Conservation (phyloP, 169 alveolate species). For the Neospora caninum region DNA sequence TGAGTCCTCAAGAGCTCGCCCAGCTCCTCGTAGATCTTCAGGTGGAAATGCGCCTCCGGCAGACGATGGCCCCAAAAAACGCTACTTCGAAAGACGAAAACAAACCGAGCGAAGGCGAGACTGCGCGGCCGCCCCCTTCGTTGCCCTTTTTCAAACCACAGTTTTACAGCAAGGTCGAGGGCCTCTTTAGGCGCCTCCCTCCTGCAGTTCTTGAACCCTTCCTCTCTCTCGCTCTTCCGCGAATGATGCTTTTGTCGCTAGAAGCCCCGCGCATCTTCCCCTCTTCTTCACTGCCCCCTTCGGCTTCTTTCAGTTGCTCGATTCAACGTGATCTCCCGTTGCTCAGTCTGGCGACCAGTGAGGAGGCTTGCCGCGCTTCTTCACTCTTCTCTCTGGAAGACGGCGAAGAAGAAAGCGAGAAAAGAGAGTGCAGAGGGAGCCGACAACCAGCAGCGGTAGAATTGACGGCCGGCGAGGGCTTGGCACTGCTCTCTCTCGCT, state of each 20-base stretch:
- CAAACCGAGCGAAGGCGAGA: not conserved
- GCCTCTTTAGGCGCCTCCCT: not conserved
- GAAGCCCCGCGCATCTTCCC: constrained; percentile 35
- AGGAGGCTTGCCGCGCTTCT: not conserved
- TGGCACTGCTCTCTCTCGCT: constrained; percentile 40
- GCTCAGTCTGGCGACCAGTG: constrained; percentile 5
- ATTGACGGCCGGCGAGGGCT: constrained; percentile 47
- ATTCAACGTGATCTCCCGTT: not conserved
- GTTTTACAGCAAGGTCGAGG: not conserved
- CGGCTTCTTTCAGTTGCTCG: not conserved
- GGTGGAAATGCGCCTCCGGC: not conserved
- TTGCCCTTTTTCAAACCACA: not conserved
- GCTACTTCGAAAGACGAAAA: not conserved
- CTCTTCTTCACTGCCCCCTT: not conserved
- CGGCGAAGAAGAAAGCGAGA: not conserved
- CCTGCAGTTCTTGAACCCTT: not conserved
- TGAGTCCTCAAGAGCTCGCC: not conserved
- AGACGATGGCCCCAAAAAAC: not conserved
- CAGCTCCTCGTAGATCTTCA: constrained; percentile 12
- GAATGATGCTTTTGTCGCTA: constrained; percentile 11
- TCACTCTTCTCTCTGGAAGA: not conserved
- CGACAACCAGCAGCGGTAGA: not conserved
- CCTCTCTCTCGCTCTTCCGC: not conserved
- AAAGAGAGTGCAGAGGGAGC: not conserved
- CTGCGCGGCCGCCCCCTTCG: not conserved